Percentiles rank a stretch among this genome's conserved stretches.
phyloP scores from a whole-genome alignment of 2,329 filamentous ascomycete genomes.

The Pseudogymnoascus destructans region DNA sequence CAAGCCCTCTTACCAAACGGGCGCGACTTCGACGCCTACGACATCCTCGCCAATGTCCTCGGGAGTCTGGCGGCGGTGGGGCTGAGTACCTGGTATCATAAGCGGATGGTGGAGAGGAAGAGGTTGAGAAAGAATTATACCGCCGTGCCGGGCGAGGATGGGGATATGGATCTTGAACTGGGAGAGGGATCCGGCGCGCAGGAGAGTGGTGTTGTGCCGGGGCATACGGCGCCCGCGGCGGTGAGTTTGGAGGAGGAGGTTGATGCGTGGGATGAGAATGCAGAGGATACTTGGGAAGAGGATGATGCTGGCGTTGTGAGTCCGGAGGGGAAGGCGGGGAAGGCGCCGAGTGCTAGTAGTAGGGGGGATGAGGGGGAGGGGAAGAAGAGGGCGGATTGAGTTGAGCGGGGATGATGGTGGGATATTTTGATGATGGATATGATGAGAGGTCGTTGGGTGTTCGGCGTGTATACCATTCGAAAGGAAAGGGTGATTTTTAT shows the following conservation, averaged over 20 bases:
- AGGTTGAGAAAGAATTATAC: conserved; percentile 61
- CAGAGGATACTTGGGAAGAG: conserved; percentile 46
- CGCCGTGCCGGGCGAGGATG: conserved; percentile 50
- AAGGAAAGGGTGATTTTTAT: not conserved
- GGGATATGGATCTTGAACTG: conserved; percentile 59
- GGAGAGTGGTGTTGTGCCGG: conserved; percentile 48
- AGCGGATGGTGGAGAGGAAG: conserved; percentile 84
- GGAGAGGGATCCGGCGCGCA: conserved; percentile 45
- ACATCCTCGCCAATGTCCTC: conserved; percentile 76
- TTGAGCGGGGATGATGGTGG: not conserved
- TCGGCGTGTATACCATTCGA: not conserved
- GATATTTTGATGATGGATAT: not conserved
- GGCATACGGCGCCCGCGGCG: conserved; percentile 24
- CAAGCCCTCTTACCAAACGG: conserved; percentile 64
- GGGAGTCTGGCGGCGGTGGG: conserved; percentile 61
- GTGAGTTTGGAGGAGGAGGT: conserved; percentile 63
- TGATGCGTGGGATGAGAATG: conserved; percentile 90
- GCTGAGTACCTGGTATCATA: conserved; percentile 83
- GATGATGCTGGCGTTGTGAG: conserved; percentile 30
- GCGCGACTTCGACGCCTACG: conserved; percentile 60
- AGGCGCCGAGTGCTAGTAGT: conserved; percentile 24
- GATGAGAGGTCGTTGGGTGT: not conserved
- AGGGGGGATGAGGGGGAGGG: conserved; percentile 22
- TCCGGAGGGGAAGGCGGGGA: not conserved
- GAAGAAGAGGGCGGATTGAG: conserved; percentile 24